Evolutionary conservation across 2,329 filamentous ascomycete genomes (phyloP), one percentile per base, ranked within the genome.

Genomic region (Curvularia spicifera): DNA sequence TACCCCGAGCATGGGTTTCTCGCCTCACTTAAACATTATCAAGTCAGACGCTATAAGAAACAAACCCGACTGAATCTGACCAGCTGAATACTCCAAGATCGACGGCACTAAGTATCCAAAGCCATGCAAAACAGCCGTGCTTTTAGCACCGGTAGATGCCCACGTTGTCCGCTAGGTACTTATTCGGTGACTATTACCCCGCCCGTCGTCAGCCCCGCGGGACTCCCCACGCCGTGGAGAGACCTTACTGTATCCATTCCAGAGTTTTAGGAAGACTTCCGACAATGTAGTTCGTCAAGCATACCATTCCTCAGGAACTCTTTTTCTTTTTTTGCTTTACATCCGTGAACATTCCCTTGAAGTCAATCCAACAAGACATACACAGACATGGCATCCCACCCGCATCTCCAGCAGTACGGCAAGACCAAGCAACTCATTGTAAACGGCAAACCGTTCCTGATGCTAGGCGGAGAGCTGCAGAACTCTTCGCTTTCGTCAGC

Each of bases 401-500:
- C 70, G 26, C 61, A 69, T 26, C 62, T 69, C 26, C 61, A 52
- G 26, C 43, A 69, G 63, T 50, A 67, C 61, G 49, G 63, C 67
- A 52, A 61, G 53, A 18, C 70, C 56, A 24, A 68, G 59, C 56
- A 83, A 58, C 72, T 82, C 13, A 66, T 80, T 43, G 78, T 82
- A 59, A 62, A 82, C 67, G 79, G 76, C 59, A 66, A 78, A 29
- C 80, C 79, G 0, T 80, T 80, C 52, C 76, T 82, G 35, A 78
- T 80, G 59, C 72, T 80, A 5, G 77, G 71, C n/a, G 80, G 69
- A 9, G 79, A 83, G 68, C 67, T 82, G 37, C 81, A 82, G 53
- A 83, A 82, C 62, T 83, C 80, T 0, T 80, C 79, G 1, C 70
- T 82, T 46, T 78, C 74, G 8, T 82, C 78, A 5, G 73, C 78